phyloP scores from a whole-genome alignment of 495 filamentous ascomycete species.

The Daldinia decipiens region DNA sequence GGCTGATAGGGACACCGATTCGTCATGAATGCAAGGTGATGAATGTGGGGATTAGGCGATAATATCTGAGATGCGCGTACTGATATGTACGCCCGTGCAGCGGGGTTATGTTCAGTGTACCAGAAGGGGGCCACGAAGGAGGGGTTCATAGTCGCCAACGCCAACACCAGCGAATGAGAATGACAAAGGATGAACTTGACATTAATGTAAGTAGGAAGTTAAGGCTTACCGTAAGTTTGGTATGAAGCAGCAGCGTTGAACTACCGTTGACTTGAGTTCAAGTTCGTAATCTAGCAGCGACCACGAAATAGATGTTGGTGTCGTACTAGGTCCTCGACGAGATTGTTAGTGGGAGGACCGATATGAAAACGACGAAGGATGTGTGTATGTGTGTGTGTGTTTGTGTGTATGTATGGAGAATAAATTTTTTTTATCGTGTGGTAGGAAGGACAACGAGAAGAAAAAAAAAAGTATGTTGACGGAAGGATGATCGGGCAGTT shows the following conservation, averaged over 20 bases:
- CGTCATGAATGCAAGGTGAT: slow-evolving; percentile 15
- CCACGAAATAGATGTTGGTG: not conserved
- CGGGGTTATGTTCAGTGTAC: slow-evolving; percentile 6
- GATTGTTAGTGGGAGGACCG: slow-evolving; percentile 1
- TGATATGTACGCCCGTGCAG: slow-evolving; percentile 5
- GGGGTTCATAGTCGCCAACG: slow-evolving; percentile 3
- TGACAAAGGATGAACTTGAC: not conserved
- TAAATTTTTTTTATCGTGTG: slow-evolving; percentile 5
- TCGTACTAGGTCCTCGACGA: not conserved
- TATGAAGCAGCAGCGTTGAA: not conserved
- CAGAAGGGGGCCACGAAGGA: slow-evolving; percentile 3
- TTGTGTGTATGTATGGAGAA: not conserved
- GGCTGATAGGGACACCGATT: slow-evolving; percentile 20
- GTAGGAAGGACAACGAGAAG: not conserved
- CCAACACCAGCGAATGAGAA: not conserved
- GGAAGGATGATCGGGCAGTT: slow-evolving; percentile 6
- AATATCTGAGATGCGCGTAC: not conserved
- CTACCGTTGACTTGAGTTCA: not conserved
- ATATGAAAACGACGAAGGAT: not conserved
- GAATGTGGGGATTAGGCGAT: slow-evolving; percentile 10
- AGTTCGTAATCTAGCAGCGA: slow-evolving; percentile 1
- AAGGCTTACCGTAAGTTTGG: slow-evolving; percentile 1
- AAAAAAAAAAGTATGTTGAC: slow-evolving; percentile 12
- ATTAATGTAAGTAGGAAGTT: not conserved
- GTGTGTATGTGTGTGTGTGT: not conserved